These are phyloP conservation scores for Ilyonectria mors-panacis DNA, from an alignment of 2,329 filamentous ascomycete species.

Conservation along the genomic window DNA sequence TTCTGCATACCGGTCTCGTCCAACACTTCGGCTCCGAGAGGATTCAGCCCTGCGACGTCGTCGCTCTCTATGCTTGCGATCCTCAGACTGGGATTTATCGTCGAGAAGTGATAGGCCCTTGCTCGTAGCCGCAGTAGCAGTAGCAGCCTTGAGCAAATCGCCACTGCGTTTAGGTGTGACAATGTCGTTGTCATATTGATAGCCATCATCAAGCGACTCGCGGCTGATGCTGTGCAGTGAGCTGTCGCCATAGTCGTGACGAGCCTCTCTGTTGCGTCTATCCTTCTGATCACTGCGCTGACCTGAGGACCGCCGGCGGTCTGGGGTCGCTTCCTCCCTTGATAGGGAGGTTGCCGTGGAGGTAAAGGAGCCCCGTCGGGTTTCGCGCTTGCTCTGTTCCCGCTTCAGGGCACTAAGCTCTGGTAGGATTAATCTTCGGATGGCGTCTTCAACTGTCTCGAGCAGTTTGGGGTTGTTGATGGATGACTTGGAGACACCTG, in stretches of 20 bases:
- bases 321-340: constrained; percentile 70
- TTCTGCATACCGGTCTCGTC: constrained; percentile 62
- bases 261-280: constrained; percentile 67
- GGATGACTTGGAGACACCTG: constrained; percentile 74
- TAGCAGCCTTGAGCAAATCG: constrained; percentile 62
- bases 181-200: constrained; percentile 55
- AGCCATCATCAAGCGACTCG: constrained; percentile 60
- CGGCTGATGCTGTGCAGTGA: constrained; percentile 65
- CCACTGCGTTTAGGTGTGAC: constrained; percentile 62
- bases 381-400: constrained; percentile 85
- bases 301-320: constrained; percentile 74
- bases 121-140: constrained; percentile 60
- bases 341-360: constrained; percentile 71
- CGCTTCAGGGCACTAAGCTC: constrained; percentile 93
- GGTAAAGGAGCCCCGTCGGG: constrained; percentile 75
- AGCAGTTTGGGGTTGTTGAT: constrained; percentile 94
- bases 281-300: constrained; percentile 64
- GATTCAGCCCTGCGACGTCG: constrained; percentile 68
- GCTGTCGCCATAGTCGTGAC: constrained; percentile 67
- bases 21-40: constrained; percentile 60
- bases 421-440: constrained; percentile 89
- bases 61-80: constrained; percentile 66
- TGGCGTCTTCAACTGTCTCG: constrained; percentile 93
- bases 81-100: constrained; percentile 61
- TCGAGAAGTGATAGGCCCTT: constrained; percentile 54